phyloP scores from a whole-genome alignment of 768 basidiomycete genomes.

The Serendipita indica region DNA sequence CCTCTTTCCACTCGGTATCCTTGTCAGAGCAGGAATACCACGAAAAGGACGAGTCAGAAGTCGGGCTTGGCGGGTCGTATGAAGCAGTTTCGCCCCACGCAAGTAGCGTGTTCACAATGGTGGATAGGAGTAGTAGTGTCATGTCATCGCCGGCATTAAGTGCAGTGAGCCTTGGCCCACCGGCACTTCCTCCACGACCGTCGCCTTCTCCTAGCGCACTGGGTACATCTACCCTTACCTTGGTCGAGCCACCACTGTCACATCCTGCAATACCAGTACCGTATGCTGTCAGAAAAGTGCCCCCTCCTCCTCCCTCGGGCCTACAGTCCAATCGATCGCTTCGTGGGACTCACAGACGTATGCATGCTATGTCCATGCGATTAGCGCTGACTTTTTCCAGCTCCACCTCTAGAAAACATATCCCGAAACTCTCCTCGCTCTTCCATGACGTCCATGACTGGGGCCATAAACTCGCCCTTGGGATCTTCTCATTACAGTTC shows the following conservation, averaged over 20 bases:
- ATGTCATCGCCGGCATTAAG: slow-evolving; percentile 21
- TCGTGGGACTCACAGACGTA: background rate
- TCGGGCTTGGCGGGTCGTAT: slow-evolving; percentile 55
- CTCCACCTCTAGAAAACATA: slow-evolving; percentile 1
- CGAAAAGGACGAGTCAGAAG: slow-evolving; percentile 33
- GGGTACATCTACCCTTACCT: slow-evolving; percentile 18
- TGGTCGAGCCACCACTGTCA: slow-evolving; percentile 18
- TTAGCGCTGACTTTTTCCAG: background rate
- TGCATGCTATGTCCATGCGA: background rate
- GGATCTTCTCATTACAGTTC: background rate
- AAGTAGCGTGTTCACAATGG: slow-evolving; percentile 33
- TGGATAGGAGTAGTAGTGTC: slow-evolving; percentile 38
- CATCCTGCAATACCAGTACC: slow-evolving; percentile 20
- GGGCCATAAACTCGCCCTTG: slow-evolving; percentile 14
- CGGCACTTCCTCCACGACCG: slow-evolving; percentile 7
- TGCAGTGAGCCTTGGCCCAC: slow-evolving; percentile 14
- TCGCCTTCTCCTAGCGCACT: slow-evolving; percentile 13
- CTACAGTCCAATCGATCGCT: background rate
- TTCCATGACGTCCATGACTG: slow-evolving; percentile 21
- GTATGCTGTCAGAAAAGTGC: slow-evolving; percentile 27
- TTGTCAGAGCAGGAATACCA: slow-evolving; percentile 41
- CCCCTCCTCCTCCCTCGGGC: slow-evolving; percentile 19
- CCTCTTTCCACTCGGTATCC: slow-evolving; percentile 73
- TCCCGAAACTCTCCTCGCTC: slow-evolving; percentile 16
- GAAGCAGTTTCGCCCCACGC: slow-evolving; percentile 48